These are phyloP conservation scores for Podaxis sp. DNA, from an alignment of 768 basidiomycete genomes.

Conservation along the genomic window DNA sequence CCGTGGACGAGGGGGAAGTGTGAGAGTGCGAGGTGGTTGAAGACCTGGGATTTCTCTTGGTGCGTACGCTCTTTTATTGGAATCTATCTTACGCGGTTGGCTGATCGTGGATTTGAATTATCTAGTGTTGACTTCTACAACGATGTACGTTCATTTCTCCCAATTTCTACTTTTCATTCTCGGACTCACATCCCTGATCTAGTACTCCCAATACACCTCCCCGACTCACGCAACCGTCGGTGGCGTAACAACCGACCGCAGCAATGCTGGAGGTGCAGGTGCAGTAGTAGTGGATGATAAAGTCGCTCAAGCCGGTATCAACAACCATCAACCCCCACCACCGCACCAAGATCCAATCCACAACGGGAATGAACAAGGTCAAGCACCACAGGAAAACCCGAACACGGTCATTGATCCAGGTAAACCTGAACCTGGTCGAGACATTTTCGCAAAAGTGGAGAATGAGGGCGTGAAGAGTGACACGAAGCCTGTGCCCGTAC, in stretches of 20 bases:
- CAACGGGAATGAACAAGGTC: constrained; percentile 1
- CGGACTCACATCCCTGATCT: constrained; percentile 9
- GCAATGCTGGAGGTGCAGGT: constrained; percentile 52
- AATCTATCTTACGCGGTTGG: not conserved
- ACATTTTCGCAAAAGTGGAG: constrained; percentile 49
- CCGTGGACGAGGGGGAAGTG: constrained; percentile 87
- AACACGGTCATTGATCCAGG: constrained; percentile 40
- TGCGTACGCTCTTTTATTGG: constrained; percentile 27
- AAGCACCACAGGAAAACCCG: constrained; percentile 22
- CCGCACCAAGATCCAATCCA: constrained; percentile 5
- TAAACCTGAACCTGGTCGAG: constrained; percentile 69
- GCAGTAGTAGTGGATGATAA: constrained; percentile 54
- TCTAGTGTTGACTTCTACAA: constrained; percentile 67
- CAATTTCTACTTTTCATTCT: not conserved
- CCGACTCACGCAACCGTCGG: constrained; percentile 37
- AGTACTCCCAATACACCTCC: constrained; percentile 61
- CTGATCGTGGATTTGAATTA: constrained; percentile 3
- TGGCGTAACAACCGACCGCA: constrained; percentile 46
- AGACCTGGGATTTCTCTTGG: constrained; percentile 97
- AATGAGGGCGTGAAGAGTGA: constrained; percentile 46
- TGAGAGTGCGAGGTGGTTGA: constrained; percentile 76
- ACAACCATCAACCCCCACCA: not conserved
- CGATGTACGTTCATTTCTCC: constrained; percentile 45
- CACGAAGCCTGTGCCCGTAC: constrained; percentile 14
- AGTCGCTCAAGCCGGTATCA: constrained; percentile 13